Base-by-base conservation (phyloP, 352 stramenopile genomes). In the Phytophthora vignae region DNA sequence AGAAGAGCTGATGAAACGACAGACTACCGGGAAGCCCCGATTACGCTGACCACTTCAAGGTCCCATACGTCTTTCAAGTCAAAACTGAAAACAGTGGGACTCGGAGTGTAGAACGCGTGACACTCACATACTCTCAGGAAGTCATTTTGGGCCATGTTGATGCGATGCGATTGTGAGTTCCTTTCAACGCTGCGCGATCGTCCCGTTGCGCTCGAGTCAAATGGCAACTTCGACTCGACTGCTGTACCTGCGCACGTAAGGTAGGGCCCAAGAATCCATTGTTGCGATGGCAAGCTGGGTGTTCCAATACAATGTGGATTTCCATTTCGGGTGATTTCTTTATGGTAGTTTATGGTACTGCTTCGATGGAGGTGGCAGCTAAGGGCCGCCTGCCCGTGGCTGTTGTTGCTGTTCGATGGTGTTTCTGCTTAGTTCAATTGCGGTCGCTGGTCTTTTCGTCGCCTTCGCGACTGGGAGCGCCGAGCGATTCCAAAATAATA, bases 51-150 rank as follows among this genome's bases (percentile, higher is more conserved):
- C 58, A 55, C n/a, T 48, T 65, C 48, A 59, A 66, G 48, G 48
- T 29, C 14, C 31, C 17, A 15, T 59, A 48, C 55, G 22, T 55
- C 55, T 11, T 38, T 56, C 50, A 62, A 62, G 40, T 56, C 52
- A 56, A 56, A 55, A 14, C 59, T 72, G 65, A 73, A 68, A 73
- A 69, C 53, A 72, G 65, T 72, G 57, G 57, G 50, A 67, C 56
- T 14, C n/a, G n/a, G 17, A 40, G 33, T 4, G 15, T 40, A 14
- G 33, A 40, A 40, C 12, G 33, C 33, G 12, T 40, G 33, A 40
- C 33, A 10, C 33, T 40, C 33, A 40, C 2, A 0, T 0, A 14
- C 33, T 44, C 4, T 17, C 53, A 9, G 53, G 53, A 17, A 58
- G 53, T 44, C 53, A 44, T 27, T 6, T 14, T 22, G 46, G 31